Base-by-base conservation (phyloP, 2,329 filamentous ascomycete genomes). In the Botrytis fabae region DNA sequence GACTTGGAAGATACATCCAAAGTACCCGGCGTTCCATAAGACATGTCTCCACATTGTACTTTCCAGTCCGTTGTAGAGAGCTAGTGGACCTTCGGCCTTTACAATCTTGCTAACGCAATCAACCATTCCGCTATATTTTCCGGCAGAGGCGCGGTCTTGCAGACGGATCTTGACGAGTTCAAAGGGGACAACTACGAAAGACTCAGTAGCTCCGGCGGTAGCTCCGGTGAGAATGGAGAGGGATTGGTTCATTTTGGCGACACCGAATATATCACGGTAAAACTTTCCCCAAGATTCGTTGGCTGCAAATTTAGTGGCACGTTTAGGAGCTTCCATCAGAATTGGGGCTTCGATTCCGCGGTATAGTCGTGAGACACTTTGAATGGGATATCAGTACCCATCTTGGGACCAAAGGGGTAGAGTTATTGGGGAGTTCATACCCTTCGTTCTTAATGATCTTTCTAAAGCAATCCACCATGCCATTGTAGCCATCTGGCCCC, bases 251-350 rank as follows among this genome's bases (percentile, higher is more conserved):
- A 97, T 96, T 85, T 97, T 93, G 73, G 89, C 83, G 72, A 92
- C 87, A 77, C 93, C 94, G 82, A 99, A 98, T 69, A 92, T 82
- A 78, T 92, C 92, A 81, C 94, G 93, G 87, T 97, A 99, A 84
- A 98, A 89, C 84, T 94, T 90, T 80, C 96, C 96, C 96, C 96
- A 99, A 83, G 95, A 93, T 83, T 99, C 96, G 85, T 99, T 99
- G 84, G 96, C 96, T 64, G 96, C 95, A 84, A 99, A 99, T 84
- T 99, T 99, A 86, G 94, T 98, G 61, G 95, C 95, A 85, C 94
- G 90, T 89, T 97, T 97, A 84, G 93, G 91, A 73, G 95, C 95
- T 84, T 98, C 95, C 95, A 99, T 99, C 78, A 98, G 88, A 81
- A 99, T 98, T 69, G 96, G 96, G 40, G 96, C 95, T 62, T 89